Percentiles rank a stretch among this genome's conserved stretches.
Conservation (phyloP, 148 eudicot species). For the Polygonum aviculare region DNA sequence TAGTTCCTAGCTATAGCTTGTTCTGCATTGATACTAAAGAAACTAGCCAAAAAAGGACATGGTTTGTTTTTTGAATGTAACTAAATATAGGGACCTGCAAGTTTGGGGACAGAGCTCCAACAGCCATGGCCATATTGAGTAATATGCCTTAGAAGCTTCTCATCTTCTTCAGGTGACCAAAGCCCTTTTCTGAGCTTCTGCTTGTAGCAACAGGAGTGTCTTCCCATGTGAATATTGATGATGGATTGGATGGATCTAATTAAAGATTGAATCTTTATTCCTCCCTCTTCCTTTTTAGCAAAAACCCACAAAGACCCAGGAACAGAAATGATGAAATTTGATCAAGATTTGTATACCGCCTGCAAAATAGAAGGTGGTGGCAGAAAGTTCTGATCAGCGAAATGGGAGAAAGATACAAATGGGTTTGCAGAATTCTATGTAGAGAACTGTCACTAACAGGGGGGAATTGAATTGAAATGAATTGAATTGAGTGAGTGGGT, state of each 20-base stretch:
- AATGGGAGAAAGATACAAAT: neutral
- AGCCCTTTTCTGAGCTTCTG: slow-evolving; percentile 93
- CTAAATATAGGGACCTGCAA: slow-evolving; percentile 46
- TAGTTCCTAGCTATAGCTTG: neutral
- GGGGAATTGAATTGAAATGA: neutral
- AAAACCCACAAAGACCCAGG: neutral
- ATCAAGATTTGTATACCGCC: neutral
- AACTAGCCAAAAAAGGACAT: neutral
- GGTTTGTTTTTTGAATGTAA: neutral
- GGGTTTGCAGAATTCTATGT: slow-evolving; percentile 9
- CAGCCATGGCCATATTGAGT: slow-evolving; percentile 86
- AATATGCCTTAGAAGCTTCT: slow-evolving; percentile 76
- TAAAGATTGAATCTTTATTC: neutral
- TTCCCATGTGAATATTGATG: slow-evolving; percentile 41
- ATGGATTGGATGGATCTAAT: neutral
- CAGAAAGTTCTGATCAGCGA: slow-evolving; percentile 5
- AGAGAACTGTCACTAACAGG: slow-evolving; percentile 2
- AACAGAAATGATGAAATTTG: neutral
- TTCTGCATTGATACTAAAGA: neutral
- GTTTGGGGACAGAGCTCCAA: slow-evolving; percentile 97
- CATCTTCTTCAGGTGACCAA: slow-evolving; percentile 99
- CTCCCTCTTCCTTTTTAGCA: neutral
- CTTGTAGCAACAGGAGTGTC: slow-evolving; percentile 84
- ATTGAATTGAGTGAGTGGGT: neutral
- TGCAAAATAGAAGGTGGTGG: slow-evolving; percentile 12